These are phyloP conservation scores for Marasmius sp. DNA, from an alignment of 1,284 basidiomycete species.

Conservation along the genomic window DNA sequence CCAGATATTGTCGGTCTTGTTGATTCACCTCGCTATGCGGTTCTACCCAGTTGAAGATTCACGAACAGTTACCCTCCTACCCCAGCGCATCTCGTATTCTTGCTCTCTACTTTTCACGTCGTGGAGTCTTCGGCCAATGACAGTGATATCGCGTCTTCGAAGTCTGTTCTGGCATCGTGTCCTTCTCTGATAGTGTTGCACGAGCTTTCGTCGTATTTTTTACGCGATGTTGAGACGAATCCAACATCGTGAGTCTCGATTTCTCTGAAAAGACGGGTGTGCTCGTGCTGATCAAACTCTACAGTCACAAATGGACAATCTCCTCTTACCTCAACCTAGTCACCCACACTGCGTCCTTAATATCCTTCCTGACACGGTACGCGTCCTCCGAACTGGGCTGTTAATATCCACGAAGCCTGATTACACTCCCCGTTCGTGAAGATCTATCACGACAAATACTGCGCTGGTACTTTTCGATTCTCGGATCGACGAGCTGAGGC, in stretches of 20 bases:
- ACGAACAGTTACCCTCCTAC: constrained; percentile 66
- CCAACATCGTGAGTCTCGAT: constrained; percentile 21
- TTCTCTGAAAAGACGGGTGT: background rate
- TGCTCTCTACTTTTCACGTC: constrained; percentile 54
- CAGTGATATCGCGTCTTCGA: constrained; percentile 22
- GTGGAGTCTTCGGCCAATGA: constrained; percentile 23
- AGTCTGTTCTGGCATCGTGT: constrained; percentile 41
- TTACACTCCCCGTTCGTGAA: constrained; percentile 11
- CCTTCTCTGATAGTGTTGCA: constrained; percentile 62
- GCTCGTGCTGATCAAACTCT: constrained; percentile 9
- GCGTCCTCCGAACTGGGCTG: background rate
- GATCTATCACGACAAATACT: constrained; percentile 10
- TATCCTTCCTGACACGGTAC: constrained; percentile 29
- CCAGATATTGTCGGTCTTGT: constrained; percentile 51
- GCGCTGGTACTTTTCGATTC: constrained; percentile 63
- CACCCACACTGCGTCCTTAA: constrained; percentile 38
- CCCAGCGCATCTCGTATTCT: constrained; percentile 53
- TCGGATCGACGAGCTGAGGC: constrained; percentile 47
- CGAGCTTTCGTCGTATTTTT: constrained; percentile 64
- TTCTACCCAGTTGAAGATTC: background rate
- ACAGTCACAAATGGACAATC: constrained; percentile 31
- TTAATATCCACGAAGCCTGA: background rate
- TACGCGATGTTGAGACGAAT: constrained; percentile 26
- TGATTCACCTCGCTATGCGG: constrained; percentile 14
- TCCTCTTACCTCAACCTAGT: constrained; percentile 51